Evolutionary conservation across 2,329 filamentous ascomycete genomes (phyloP).

Genomic region (Chaetomiaceae sp.): DNA sequence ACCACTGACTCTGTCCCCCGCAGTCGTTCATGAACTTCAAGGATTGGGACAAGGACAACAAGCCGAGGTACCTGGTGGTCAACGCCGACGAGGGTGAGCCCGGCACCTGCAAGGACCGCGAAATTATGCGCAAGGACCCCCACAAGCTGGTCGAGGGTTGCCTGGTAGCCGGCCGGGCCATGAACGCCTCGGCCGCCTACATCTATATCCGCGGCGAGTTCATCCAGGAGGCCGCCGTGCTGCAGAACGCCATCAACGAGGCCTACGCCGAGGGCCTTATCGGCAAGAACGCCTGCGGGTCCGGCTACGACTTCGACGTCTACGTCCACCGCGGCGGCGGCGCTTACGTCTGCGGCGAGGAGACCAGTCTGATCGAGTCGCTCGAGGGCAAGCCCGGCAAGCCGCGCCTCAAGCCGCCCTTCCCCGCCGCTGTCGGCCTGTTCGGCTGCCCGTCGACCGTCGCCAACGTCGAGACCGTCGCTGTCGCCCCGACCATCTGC

Average conservation of each 20-base stretch:
- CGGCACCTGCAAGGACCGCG: slow-evolving; percentile 97
- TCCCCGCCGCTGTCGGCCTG: slow-evolving; percentile 92
- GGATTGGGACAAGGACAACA: slow-evolving; percentile 96
- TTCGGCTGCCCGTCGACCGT: slow-evolving; percentile 98
- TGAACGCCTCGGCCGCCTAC: slow-evolving; percentile 98
- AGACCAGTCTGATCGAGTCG: slow-evolving; percentile 96
- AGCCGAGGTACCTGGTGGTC: slow-evolving; percentile 93
- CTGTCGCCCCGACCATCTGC: slow-evolving; percentile 92
- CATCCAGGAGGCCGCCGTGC: slow-evolving; percentile 86
- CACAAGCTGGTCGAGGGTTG: slow-evolving; percentile 99
- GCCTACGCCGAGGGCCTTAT: slow-evolving; percentile 92
- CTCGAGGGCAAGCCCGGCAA: slow-evolving; percentile 98
- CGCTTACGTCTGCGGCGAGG: slow-evolving; percentile 96
- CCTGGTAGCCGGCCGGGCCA: slow-evolving; percentile 88
- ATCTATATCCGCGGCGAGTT: slow-evolving; percentile 99
- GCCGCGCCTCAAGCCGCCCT: slow-evolving; percentile 96
- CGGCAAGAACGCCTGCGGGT: slow-evolving; percentile 95
- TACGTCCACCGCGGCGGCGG: slow-evolving; percentile 95
- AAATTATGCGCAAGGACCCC: slow-evolving; percentile 99
- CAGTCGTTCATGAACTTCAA: slow-evolving; percentile 99
- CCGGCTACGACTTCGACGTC: slow-evolving; percentile 96
- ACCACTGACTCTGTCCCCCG: slow-evolving; percentile 17
- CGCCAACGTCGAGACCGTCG: slow-evolving; percentile 95
- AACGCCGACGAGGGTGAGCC: slow-evolving; percentile 99
- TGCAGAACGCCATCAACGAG: slow-evolving; percentile 95